Evolutionary conservation across 106 monocot genomes (phyloP), one percentile per base, ranked within the genome.

Genomic region (Platanthera zijinensis): DNA sequence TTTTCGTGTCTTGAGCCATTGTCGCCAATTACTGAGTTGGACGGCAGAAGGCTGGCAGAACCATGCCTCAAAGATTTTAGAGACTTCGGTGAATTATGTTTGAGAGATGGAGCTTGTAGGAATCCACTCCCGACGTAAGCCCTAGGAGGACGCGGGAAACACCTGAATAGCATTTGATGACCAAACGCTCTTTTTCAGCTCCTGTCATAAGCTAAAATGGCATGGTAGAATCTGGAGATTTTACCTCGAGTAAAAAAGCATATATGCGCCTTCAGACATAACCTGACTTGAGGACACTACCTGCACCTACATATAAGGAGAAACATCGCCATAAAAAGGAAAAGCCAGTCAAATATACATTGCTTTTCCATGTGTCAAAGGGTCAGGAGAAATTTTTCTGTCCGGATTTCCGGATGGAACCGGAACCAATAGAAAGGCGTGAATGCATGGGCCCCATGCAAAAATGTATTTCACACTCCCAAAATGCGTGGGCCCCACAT

Each of bases 231-330:
- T 57, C n/a, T 57, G 18, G 1, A 14, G 69, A 69, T 49, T 72
- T 72, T 85, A 95, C 95, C 96, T 96, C 3, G 89, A 84, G 79
- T 96, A 96, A 78, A 96, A 96, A 21, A 96, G 76, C 93, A 96
- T 96, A 53, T 96, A 96, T 76, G 96, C 96, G 52, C 93, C 93
- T 79, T 96, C 93, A 49, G 96, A 96, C 96, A 96, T 93, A 18
- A 96, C 96, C 61, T 89, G 91, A 81, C 82, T 90, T 50, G 82
- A 76, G 52, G 87, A 79, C 56, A 93, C 96, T 54, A 73, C 75
- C 77, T 96, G 96, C 52, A 93, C 96, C 96, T 96, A 76, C 53
- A 66, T 39, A 39, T 39, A 39, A 39, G 39, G 39, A 39, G 39
- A 39, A 39, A 39, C 39, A 39, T 3, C 39, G 39, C 39, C 3